Evolutionary conservation across 2,329 filamentous ascomycete species (phyloP).

Genomic region (Aspergillus novoparasiticus): DNA sequence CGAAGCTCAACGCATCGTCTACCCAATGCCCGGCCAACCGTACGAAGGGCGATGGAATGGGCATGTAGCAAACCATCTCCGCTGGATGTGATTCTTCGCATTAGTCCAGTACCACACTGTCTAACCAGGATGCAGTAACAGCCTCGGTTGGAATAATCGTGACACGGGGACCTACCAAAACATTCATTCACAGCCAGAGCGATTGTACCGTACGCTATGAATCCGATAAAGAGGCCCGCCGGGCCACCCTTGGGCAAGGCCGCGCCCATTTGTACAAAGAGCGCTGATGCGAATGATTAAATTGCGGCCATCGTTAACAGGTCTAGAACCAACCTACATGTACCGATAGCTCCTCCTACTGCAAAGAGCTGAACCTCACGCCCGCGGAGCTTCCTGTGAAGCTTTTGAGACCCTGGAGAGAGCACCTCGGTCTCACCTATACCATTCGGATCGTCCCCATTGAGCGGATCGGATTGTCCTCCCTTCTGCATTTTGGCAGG

Average conservation of each 20-base stretch:
- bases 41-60: conserved; percentile 30
- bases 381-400: conserved; percentile 35
- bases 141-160: not conserved
- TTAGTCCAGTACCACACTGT: not conserved
- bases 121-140: not conserved
- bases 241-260: conserved; percentile 38
- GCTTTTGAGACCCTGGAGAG: conserved; percentile 20
- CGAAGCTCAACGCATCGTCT: conserved; percentile 32
- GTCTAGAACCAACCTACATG: conserved; percentile 24
- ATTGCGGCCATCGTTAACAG: too few relatives aligned
- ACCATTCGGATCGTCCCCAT: not conserved
- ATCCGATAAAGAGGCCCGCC: conserved; percentile 37
- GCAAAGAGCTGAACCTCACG: conserved; percentile 39
- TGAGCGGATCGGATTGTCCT: not conserved
- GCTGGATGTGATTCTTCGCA: conserved; percentile 12
- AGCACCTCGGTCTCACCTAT: conserved; percentile 1
- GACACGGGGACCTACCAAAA: conserved; percentile 16
- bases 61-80: conserved; percentile 33
- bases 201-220: conserved; percentile 25
- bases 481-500: not conserved
- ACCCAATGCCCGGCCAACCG: conserved; percentile 31
- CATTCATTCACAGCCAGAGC: conserved; percentile 36
- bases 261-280: conserved; percentile 36
- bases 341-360: conserved; percentile 38
- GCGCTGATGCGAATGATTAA: conserved; percentile 12